A percentile compares a stretch with the other conserved stretches of the same genome.
phyloP scores from a whole-genome alignment of 345 rosid species.

The Brassica rapa region DNA sequence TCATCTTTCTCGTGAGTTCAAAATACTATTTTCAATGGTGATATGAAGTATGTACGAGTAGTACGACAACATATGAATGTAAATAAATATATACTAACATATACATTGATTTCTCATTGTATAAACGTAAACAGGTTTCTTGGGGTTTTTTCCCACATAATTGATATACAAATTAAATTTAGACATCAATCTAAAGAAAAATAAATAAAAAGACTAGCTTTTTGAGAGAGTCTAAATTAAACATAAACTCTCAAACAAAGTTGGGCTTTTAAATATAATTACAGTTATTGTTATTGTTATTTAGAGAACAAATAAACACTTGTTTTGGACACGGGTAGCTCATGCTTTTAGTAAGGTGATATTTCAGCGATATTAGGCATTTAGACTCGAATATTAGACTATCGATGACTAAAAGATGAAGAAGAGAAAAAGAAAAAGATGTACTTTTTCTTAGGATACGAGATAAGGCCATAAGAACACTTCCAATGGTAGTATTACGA shows the following conservation, averaged over 20 bases:
- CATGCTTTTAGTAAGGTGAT: not conserved
- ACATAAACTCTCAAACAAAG: not conserved
- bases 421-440: not conserved
- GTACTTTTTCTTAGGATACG: not conserved
- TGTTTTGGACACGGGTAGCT: not conserved
- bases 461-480: not conserved
- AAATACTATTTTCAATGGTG: not conserved
- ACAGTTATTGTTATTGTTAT: not conserved
- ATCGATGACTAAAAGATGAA: not conserved
- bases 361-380: not conserved
- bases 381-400: not conserved
- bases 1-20: not conserved
- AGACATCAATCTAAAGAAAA: not conserved
- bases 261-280: not conserved
- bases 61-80: not conserved
- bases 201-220: not conserved
- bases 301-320: not conserved
- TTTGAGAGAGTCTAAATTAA: not conserved
- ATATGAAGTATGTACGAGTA: slow-evolving; percentile 1
- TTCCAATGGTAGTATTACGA: too few species aligned
- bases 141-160: slow-evolving; percentile 2
- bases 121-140: not conserved
- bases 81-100: not conserved
- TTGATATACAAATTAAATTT: not conserved
- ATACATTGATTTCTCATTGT: slow-evolving; percentile 5